Evolutionary conservation across 371 early-diverging fungal species (phyloP).

Genomic region (Syncephalis plumigaleata): DNA sequence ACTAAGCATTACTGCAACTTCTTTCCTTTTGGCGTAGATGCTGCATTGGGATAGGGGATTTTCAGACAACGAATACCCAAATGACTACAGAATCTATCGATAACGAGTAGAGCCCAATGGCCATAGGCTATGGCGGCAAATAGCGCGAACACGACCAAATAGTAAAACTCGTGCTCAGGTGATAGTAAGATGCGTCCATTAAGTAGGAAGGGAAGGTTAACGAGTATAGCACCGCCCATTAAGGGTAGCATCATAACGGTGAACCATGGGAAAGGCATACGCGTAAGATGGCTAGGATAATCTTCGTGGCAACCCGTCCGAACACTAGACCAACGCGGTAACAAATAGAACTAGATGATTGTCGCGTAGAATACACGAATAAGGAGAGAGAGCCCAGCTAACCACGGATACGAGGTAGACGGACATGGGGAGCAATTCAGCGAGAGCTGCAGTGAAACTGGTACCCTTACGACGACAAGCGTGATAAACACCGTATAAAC

Average conservation of each 20-base stretch:
- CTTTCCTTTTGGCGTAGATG: no score
- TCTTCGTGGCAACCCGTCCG: constrained; percentile 65
- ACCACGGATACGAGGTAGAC: constrained; percentile 28
- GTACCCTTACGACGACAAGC: constrained; percentile 20
- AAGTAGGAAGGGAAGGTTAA: constrained; percentile 24
- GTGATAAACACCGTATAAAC: not conserved
- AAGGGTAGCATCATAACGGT: constrained; percentile 40
- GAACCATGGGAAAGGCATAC: constrained; percentile 54
- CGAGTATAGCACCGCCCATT: constrained; percentile 40
- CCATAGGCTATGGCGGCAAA: constrained; percentile 53
- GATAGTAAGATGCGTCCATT: constrained; percentile 42
- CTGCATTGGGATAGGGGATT: constrained; percentile 22
- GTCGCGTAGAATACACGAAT: constrained; percentile 28
- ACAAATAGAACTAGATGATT: constrained; percentile 48
- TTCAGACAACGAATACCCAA: constrained; percentile 69
- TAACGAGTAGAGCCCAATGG: constrained; percentile 69
- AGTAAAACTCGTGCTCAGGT: constrained; percentile 44
- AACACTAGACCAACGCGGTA: constrained; percentile 55
- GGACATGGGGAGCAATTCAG: constrained; percentile 43
- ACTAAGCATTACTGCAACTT: no score
- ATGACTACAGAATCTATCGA: constrained; percentile 68
- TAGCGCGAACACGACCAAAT: constrained; percentile 42
- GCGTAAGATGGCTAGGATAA: constrained; percentile 80
- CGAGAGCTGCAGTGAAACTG: constrained; percentile 28
- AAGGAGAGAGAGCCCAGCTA: constrained; percentile 49